Conservation (phyloP, 768 basidiomycete species). For the Lactarius evosmus region DNA sequence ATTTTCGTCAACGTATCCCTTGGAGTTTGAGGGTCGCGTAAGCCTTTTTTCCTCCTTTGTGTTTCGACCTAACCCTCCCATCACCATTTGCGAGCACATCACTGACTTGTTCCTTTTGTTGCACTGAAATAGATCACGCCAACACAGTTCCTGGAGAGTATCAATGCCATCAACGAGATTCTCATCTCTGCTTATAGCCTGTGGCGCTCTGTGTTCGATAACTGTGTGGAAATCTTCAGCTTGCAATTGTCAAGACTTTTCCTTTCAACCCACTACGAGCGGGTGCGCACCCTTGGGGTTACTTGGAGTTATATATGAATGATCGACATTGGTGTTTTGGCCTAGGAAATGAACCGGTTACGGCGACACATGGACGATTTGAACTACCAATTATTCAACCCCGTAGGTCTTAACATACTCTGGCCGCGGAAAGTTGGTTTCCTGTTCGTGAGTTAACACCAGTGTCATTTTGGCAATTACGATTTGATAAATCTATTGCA, state of each 20-base stretch:
- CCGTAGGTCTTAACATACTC: conserved; percentile 80
- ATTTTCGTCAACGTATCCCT: conserved; percentile 83
- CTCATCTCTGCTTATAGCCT: conserved; percentile 86
- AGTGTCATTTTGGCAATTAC: conserved; percentile 1
- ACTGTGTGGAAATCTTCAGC: conserved; percentile 71
- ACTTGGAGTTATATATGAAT: background rate
- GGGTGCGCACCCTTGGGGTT: conserved; percentile 44
- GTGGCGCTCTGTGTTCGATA: conserved; percentile 69
- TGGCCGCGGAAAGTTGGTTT: conserved; percentile 86
- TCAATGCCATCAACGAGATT: conserved; percentile 86
- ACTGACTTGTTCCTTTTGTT: background rate
- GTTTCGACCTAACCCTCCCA: background rate
- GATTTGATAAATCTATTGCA: conserved; percentile 5
- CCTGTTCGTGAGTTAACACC: conserved; percentile 70
- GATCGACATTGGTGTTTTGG: background rate
- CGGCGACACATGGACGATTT: conserved; percentile 58
- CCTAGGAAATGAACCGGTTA: conserved; percentile 75
- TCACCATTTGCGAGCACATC: too few relatives aligned
- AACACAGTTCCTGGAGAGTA: conserved; percentile 83
- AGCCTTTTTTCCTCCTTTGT: conserved; percentile 33
- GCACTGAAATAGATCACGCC: conserved; percentile 67
- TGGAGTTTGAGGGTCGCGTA: conserved; percentile 92
- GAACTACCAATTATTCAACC: conserved; percentile 77
- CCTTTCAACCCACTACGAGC: conserved; percentile 73
- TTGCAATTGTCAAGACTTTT: conserved; percentile 78